A percentile compares a stretch with the other conserved stretches of the same genome.
Conservation (phyloP, 169 alveolate species). For the Eimeria mitis region DNA sequence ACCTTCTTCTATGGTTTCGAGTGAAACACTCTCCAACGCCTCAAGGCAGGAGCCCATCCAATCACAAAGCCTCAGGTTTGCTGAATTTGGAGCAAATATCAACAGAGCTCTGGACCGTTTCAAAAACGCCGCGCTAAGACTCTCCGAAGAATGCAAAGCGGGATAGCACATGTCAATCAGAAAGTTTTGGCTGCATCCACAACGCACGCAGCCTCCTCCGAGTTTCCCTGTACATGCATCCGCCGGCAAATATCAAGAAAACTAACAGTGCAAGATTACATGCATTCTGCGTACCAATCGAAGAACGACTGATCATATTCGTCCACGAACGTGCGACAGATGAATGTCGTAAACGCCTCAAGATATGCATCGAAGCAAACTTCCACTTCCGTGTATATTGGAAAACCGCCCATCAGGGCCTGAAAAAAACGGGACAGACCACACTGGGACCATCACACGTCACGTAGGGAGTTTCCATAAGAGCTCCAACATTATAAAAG, state of each 20-base stretch:
- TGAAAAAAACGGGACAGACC: not conserved
- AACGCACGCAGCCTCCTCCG: not conserved
- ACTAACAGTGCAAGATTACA: not conserved
- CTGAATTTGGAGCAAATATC: constrained; percentile 25
- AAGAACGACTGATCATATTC: constrained; percentile 24
- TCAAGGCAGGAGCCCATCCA: constrained; percentile 45
- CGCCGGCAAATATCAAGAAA: not conserved
- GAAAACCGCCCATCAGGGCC: constrained; percentile 73
- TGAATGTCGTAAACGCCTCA: constrained; percentile 43
- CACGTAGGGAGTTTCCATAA: not conserved
- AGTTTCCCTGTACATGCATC: not conserved
- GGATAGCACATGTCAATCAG: constrained; percentile 41
- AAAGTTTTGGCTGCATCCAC: constrained; percentile 47
- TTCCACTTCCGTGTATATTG: constrained; percentile 66
- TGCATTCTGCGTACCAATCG: constrained; percentile 45
- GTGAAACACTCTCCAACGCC: constrained; percentile 27
- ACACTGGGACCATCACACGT: not conserved
- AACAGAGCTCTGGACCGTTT: constrained; percentile 35
- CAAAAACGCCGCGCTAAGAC: constrained; percentile 1
- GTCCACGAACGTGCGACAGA: constrained; percentile 7
- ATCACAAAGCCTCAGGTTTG: constrained; percentile 46
- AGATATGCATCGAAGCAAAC: constrained; percentile 71
- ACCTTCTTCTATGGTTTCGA: constrained; percentile 20
- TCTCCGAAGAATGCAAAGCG: not conserved
- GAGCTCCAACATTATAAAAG: not conserved